Evolutionary conservation across 192 early-diverging fungal genomes (phyloP).

Genomic region (Glomus cerebriforme): DNA sequence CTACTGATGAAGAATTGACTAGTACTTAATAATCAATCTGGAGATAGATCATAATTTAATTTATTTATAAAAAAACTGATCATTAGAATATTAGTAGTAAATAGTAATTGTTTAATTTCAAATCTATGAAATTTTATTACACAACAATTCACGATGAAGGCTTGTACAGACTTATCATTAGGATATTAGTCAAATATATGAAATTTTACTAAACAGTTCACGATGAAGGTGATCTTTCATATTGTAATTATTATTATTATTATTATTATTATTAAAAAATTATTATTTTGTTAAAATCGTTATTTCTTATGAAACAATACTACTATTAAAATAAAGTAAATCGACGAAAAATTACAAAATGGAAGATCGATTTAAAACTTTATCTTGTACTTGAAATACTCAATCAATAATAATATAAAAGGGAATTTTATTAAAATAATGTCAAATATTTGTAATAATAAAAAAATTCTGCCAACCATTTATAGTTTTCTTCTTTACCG

Average conservation of each 20-base stretch:
- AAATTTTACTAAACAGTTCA: constrained; percentile 11
- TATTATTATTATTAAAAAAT: background rate
- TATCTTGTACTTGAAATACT: too few relatives aligned
- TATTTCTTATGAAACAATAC: background rate
- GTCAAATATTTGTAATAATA: too few relatives aligned
- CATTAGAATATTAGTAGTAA: too few relatives aligned
- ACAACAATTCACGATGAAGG: constrained; percentile 8
- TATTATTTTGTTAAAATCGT: background rate
- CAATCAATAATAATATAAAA: too few relatives aligned
- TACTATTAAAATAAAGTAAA: too few relatives aligned
- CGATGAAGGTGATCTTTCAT: constrained; percentile 9
- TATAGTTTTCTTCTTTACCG: too few relatives aligned
- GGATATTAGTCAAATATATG: background rate
- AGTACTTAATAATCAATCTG: background rate
- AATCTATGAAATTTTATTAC: constrained; percentile 1
- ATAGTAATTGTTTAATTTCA: background rate
- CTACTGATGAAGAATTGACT: background rate
- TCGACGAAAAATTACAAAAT: too few relatives aligned
- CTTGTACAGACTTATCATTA: too few relatives aligned
- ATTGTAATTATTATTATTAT: constrained; percentile 15
- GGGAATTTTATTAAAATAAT: too few relatives aligned
- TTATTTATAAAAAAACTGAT: too few relatives aligned
- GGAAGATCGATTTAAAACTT: too few relatives aligned
- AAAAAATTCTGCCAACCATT: too few relatives aligned
- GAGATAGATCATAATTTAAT: background rate